Evolutionary conservation across 2,329 filamentous ascomycete genomes (phyloP), one percentile per base, ranked within the genome.

Genomic region (Trichoderma breve): DNA sequence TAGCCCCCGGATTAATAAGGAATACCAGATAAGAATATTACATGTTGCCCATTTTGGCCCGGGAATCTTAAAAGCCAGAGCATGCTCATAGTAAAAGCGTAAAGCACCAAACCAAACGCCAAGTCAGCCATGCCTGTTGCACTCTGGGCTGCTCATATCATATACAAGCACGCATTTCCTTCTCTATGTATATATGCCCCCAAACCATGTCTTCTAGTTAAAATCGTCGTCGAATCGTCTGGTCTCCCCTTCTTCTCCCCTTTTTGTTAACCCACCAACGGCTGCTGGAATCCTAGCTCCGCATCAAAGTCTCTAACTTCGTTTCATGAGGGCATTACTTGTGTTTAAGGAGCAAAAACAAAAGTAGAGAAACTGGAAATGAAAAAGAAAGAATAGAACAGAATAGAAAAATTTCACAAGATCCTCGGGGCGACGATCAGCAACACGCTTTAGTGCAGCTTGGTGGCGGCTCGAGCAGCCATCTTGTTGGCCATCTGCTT

Each of bases 401-500:
- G 21, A 47, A 21, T 12, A 30, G 30, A 15, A 53, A 21, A 34
- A 24, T 4, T 36, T 39, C 21, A 28, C 34, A 18, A 14, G 18
- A 7, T 21, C 15, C 12, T 34, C 43, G 26, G 9, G n/a, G 53
- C 14, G 15, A n/a, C 18, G 26, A 43, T 36, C 14, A n/a, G 21
- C 7, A 18, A 12, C 28, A n/a, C 18, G 21, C 21, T 36, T 74
- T 77, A 81, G 61, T 80, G 80, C 66, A 77, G 76, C 77, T 81
- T 82, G 51, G 79, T 79, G n/a, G 80, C 80, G 66, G 77, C 77
- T 18, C 79, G 78, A n/a, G 83, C 71, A 39, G 71, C 84, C 74
- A 80, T 78, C 79, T 83, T 81, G 78, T 89, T 89, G 76, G 86
- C 87, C 62, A 83, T 76, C 80, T 88, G 87, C 83, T 91, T 91